Base-by-base conservation (phyloP, 345 rosid genomes). In the Streptanthus diversifolius region DNA sequence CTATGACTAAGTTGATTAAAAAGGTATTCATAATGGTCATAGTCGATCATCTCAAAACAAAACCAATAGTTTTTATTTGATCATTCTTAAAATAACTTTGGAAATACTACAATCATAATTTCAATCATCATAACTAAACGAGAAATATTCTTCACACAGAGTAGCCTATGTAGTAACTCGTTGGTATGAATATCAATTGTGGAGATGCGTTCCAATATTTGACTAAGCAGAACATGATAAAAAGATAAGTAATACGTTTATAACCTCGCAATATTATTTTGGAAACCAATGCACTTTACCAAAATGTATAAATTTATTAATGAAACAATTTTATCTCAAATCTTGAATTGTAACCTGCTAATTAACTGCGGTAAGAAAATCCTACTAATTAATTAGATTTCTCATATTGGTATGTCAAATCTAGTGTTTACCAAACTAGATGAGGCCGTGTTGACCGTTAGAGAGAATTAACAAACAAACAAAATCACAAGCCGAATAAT, bases 401-500 rank as follows among this genome's bases (percentile, higher is more conserved):
- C 58, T 21, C 12, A 35, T 12, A 32, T 12, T 68, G 27, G 74
- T 54, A 61, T 69, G 64, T 53, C 70, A 68, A 75, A 68, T 60
- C 70, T 68, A 75, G 49, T 61, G 66, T 18, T 62, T 44, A 75
- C 70, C 65, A 69, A 75, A 67, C 73, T 30, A 51, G 25, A 57
- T 54, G 62, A 67, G 43, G 58, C 27, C 27, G 27, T 70, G 76
- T 68, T 83, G 82, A 80, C 77, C 60, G 75, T 75, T 72, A 66
- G 79, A 77, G 74, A 78, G 76, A 68, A 69, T 52, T 76, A 71
- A 70, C 37, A 64, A 58, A 25, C 45, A 66, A 19, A 37, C 62
- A 57, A 48, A 56, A 58, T n/a, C 37, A 39, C 48, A 19, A 58
- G 39, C 45, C 40, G 22, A 41, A 22, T n/a, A 66, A 51, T 51